phyloP scores from a whole-genome alignment of 345 rosid species.

The Salix brachista region DNA sequence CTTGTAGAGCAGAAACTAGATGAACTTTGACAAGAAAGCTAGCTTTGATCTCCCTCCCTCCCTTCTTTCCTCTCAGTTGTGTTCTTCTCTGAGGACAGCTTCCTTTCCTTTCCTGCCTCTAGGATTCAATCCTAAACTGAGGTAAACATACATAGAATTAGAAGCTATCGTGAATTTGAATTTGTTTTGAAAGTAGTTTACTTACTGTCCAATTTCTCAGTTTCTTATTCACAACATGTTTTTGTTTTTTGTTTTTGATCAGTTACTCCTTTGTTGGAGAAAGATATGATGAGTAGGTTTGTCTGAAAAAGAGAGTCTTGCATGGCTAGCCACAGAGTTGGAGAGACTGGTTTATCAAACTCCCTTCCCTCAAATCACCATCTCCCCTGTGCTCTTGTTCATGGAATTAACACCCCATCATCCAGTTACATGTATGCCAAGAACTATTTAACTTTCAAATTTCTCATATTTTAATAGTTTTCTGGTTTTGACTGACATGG shows the following conservation, averaged over 20 bases:
- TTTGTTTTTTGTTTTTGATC: constrained; percentile 2
- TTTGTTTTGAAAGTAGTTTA: background rate
- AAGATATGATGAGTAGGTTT: constrained; percentile 27
- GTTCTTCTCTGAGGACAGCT: background rate
- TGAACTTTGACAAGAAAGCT: constrained; percentile 51
- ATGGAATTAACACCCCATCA: constrained; percentile 62
- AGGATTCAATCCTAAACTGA: constrained; percentile 14
- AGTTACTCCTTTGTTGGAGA: constrained; percentile 19
- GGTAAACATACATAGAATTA: constrained; percentile 24
- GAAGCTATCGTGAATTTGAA: background rate
- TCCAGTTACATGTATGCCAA: constrained; percentile 58
- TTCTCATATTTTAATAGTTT: background rate
- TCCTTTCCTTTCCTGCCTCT: constrained; percentile 1
- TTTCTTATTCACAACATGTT: constrained; percentile 7
- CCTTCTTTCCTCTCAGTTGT: constrained; percentile 8
- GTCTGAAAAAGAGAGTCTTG: constrained; percentile 21
- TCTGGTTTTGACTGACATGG: constrained; percentile 7
- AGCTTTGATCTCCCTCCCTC: constrained; percentile 41
- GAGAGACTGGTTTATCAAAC: constrained; percentile 65
- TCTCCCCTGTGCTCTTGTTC: constrained; percentile 60
- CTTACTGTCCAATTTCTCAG: constrained; percentile 21
- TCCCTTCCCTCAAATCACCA: constrained; percentile 62
- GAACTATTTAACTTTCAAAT: background rate
- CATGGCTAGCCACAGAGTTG: constrained; percentile 80
- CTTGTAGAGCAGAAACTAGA: constrained; percentile 35